These are phyloP conservation scores for Neurospora sp. DNA, from an alignment of 495 filamentous ascomycete species.

Conservation along the genomic window DNA sequence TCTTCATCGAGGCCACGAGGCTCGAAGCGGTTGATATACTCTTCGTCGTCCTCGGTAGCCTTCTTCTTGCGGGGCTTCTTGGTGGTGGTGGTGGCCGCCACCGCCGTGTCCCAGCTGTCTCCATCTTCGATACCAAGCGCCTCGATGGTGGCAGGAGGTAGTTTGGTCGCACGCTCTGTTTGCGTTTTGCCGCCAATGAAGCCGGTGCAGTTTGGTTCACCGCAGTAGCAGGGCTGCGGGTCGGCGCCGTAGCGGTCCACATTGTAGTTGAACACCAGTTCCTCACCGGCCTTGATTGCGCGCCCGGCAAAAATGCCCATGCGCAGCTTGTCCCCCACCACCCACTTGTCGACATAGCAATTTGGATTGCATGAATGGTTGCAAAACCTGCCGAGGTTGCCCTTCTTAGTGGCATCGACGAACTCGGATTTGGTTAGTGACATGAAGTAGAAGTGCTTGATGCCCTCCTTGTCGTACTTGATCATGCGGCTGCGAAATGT, in stretches of 20 bases:
- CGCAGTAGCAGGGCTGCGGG: constrained; percentile 94
- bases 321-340: constrained; percentile 93
- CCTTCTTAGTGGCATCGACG: constrained; percentile 94
- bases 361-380: constrained; percentile 99
- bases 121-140: constrained; percentile 92
- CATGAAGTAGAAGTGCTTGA: constrained; percentile 99
- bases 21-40: constrained; percentile 86
- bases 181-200: constrained; percentile 97
- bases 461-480: constrained; percentile 88
- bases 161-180: constrained; percentile 87
- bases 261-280: constrained; percentile 99
- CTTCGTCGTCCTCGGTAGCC: constrained; percentile 87
- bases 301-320: constrained; percentile 98
- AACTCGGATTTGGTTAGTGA: constrained; percentile 94
- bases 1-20: constrained; percentile 76
- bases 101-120: constrained; percentile 82
- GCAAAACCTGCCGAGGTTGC: constrained; percentile 93
- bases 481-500: constrained; percentile 81
- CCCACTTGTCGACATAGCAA: constrained; percentile 99
- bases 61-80: constrained; percentile 92
- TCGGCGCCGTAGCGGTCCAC: constrained; percentile 97
- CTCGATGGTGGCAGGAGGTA: constrained; percentile 84
- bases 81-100: constrained; percentile 32
- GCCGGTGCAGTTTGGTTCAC: constrained; percentile 86
- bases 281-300: constrained; percentile 77